Percentiles rank a stretch among this genome's conserved stretches.
Evolutionary conservation across 192 early-diverging fungal species (phyloP).

Genomic region (Linnemannia exigua): DNA sequence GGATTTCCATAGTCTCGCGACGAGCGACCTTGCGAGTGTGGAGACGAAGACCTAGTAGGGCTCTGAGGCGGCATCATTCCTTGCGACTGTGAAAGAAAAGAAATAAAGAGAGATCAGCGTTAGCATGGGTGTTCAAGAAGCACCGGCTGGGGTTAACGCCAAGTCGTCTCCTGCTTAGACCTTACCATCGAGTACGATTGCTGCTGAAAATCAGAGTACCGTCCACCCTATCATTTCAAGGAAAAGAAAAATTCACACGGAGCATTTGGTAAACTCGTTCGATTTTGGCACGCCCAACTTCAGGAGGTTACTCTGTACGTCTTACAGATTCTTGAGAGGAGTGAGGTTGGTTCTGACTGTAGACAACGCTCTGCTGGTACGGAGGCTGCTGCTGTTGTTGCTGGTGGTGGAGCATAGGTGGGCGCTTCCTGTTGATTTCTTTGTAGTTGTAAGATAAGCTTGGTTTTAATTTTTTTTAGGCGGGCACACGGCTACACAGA

Average conservation of each 20-base stretch:
- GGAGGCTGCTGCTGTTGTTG: background rate
- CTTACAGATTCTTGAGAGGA: slow-evolving; percentile 10
- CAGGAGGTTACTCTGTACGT: too few relatives aligned
- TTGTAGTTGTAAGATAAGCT: background rate
- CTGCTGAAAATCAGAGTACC: slow-evolving; percentile 30
- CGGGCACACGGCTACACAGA: background rate
- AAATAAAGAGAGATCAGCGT: background rate
- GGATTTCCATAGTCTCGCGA: slow-evolving; percentile 10
- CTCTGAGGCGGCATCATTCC: slow-evolving; percentile 41
- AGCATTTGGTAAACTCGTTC: background rate
- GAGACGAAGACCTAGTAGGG: slow-evolving; percentile 21
- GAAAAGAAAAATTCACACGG: background rate
- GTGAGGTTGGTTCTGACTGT: slow-evolving; percentile 18
- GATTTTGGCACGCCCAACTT: too few relatives aligned
- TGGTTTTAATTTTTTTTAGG: background rate
- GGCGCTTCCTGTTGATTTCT: background rate
- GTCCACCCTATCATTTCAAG: slow-evolving; percentile 14
- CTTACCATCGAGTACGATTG: slow-evolving; percentile 32
- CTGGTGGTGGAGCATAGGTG: slow-evolving; percentile 13
- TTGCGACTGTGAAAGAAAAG: slow-evolving; percentile 14
- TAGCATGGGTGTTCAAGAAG: background rate
- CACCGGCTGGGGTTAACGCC: background rate
- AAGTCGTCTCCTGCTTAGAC: background rate
- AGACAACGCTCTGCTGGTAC: slow-evolving; percentile 18
- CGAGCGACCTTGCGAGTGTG: background rate